Conservation (phyloP, 768 basidiomycete genomes). For the Hericium coralloides region DNA sequence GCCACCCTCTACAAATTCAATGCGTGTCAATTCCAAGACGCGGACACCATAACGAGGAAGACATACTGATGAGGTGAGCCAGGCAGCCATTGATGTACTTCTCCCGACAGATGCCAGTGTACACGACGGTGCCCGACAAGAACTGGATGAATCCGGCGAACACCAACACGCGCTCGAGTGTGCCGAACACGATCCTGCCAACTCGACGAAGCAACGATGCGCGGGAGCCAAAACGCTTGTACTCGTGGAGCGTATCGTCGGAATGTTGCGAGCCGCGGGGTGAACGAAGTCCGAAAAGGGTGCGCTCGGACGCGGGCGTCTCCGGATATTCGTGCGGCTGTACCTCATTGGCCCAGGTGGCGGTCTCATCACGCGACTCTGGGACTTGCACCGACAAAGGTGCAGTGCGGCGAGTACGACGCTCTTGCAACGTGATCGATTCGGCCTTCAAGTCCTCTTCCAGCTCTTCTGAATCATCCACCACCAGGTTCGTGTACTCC, state of each 20-base stretch:
- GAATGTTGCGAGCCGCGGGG: slow-evolving; percentile 35
- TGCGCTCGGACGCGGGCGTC: slow-evolving; percentile 43
- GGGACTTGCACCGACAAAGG: slow-evolving; percentile 2
- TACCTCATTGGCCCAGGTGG: slow-evolving; percentile 46
- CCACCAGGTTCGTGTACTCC: slow-evolving; percentile 54
- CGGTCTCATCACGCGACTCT: slow-evolving; percentile 29
- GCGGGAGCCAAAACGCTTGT: slow-evolving; percentile 6
- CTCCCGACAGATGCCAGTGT: slow-evolving; percentile 80
- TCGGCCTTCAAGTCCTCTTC: slow-evolving; percentile 36
- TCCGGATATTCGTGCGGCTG: slow-evolving; percentile 30
- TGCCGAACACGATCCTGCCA: slow-evolving; percentile 40
- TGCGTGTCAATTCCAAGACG: slow-evolving; percentile 4
- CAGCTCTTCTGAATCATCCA: slow-evolving; percentile 46
- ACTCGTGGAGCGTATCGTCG: slow-evolving; percentile 47
- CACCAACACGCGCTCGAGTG: slow-evolving; percentile 55
- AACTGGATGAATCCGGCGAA: slow-evolving; percentile 61
- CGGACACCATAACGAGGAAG: background rate
- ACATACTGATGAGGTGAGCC: slow-evolving; percentile 86
- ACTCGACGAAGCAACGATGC: slow-evolving; percentile 29
- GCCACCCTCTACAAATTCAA: slow-evolving; percentile 52
- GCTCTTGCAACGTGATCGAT: background rate
- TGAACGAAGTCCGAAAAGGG: slow-evolving; percentile 41
- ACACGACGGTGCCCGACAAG: slow-evolving; percentile 66
- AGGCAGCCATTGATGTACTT: slow-evolving; percentile 75
- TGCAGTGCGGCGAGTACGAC: background rate